Base-by-base conservation (phyloP, 2,329 filamentous ascomycete species). In the Botrytis pseudocinerea region DNA sequence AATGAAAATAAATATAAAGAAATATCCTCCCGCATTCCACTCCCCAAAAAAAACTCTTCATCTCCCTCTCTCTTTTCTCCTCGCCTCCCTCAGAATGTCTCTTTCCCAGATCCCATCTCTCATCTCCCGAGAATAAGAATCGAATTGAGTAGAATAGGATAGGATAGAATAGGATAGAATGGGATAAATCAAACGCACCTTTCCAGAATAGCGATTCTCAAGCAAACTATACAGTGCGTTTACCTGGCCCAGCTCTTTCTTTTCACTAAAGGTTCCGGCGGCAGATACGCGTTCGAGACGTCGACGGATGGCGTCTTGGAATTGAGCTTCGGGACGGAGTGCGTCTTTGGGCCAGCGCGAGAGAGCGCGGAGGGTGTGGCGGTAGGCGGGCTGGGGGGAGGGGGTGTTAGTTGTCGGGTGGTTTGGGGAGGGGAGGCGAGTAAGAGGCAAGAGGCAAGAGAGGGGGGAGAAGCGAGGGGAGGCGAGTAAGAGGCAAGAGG, bases 281-380 rank as follows among this genome's bases (percentile, higher is more conserved):
- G 77, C 70, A 77, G 74, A 73, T 80, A 81, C 48, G 75, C 65
- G 74, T 72, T 85, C 83, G 68, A 88, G 80, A 42, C 85, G 83
- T 72, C 83, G 82, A 35, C 81, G 80, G 66, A 92, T 82, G 48
- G 88, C 84, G 76, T 88, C 85, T 78, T 88, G 88, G 76, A 92
- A 85, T 80, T 91, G 89, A 79, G 87, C 85, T 73, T 90, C 86
- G 12, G 90, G 90, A 0, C 90, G 88, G 62, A 92, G 84, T 73
- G 84, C 83, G 78, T 92, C 90, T 78, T 87, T 87, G 63, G 90
- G 90, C 90, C 90, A 92, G 75, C 85, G 85, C 73, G 85, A 83
- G 71, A 89, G 83, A 42, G 85, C 84, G 71, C 85, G 84, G 62
- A 85, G 82, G 82, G 87, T 84, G 76, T 85, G 85, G 76, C 82